These are phyloP conservation scores for Saccharomycopsis babjevae DNA, from an alignment of 805 yeast genomes.

Conservation along the genomic window DNA sequence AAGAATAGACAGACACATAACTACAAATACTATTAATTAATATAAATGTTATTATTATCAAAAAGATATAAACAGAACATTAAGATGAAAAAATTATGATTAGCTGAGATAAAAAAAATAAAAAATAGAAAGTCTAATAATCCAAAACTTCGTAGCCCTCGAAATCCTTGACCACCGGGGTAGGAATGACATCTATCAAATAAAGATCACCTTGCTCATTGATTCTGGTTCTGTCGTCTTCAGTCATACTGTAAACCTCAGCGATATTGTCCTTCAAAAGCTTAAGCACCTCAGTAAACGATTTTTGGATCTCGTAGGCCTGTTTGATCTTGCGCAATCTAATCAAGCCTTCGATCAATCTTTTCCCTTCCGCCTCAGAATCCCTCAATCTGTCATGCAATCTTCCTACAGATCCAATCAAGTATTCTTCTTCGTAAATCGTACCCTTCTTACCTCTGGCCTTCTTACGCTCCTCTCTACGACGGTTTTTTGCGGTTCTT, in stretches of 20 bases:
- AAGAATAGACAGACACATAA: no score
- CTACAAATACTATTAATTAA: no score
- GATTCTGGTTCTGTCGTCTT: conserved; percentile 76
- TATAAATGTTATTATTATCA: no score
- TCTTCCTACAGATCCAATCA: conserved; percentile 80
- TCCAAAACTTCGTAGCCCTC: conserved; percentile 49
- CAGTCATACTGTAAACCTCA: conserved; percentile 76
- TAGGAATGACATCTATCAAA: conserved; percentile 63
- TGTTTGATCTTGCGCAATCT: conserved; percentile 67
- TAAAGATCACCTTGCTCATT: conserved; percentile 85
- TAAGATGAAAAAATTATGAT: no score
- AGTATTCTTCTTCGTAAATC: conserved; percentile 92
- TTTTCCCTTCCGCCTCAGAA: conserved; percentile 64
- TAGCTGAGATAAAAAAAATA: no score
- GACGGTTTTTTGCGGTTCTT: conserved; percentile 80
- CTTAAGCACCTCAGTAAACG: conserved; percentile 45
- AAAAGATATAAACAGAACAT: no score
- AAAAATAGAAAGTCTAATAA: conserved; percentile 27
- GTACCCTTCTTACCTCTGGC: conserved; percentile 98
- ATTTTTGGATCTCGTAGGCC: conserved; percentile 70
- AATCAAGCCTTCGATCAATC: conserved; percentile 63
- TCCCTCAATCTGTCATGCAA: conserved; percentile 70
- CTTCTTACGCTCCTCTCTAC: conserved; percentile 89
- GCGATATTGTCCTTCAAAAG: conserved; percentile 49
- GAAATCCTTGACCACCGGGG: conserved; percentile 56